Base-by-base conservation (phyloP, 768 basidiomycete genomes). In the Russula griseocarnosa region DNA sequence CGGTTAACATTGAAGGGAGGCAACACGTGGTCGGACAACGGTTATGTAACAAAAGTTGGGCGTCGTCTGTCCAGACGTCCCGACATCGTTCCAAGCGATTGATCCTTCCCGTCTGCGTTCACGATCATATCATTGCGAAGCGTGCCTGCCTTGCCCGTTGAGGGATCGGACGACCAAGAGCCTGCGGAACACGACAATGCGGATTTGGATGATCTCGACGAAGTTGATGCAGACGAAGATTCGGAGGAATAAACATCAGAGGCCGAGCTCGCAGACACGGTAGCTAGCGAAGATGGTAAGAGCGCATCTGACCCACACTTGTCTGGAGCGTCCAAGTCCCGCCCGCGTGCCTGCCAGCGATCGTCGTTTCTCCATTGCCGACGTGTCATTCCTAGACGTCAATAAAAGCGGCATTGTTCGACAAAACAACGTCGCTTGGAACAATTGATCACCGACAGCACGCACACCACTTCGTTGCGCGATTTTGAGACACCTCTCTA, bases 131-230 rank as follows among this genome's bases (percentile, higher is more conserved):
- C n/a, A 30, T 47, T 69, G 47, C 66, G 62, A 22, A 69, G 66
- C 34, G 53, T 69, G 60, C 68, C 68, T 24, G 62, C 66, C 16
- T 40, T 69, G 38, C 68, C 63, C 18, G 61, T 34, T 49, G 72
- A 75, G 59, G 79, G 76, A 38, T 70, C 72, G 28, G 76, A 73
- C 34, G 74, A 74, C 24, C 71, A 65, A 47, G 70, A 68, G 38
- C 74, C 73, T 42, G 78, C 74, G 5, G 76, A 75, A n/a, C 70
- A 71, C 36, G 74, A 73, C 2, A 76, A 77, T 3, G 74, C 70
- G 16, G 78, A 79, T 47, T 70, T 75, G 13, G 76, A 73, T 34
- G 72, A 74, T 51, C 40, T 65, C 11, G 69, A 66, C 11, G 73
- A 72, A 50, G 76, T 11, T 16, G 67, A 58, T 49, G 65, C 51